These are phyloP conservation scores for Acacia confusa DNA, from an alignment of 306 rosid species.

Conservation along the genomic window DNA sequence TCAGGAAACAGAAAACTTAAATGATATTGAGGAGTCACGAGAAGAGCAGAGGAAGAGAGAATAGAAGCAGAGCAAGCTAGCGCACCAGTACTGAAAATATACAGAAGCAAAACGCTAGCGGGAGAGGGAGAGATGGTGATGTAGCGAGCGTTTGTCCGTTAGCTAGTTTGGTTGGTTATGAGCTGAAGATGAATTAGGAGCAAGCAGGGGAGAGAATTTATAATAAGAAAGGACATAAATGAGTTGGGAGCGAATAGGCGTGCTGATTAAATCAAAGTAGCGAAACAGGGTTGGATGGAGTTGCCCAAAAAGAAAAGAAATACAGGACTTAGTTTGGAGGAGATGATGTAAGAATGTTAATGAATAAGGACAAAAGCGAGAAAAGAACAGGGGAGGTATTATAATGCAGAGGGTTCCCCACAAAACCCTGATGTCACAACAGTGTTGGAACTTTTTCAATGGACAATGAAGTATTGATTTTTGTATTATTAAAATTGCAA, in stretches of 20 bases:
- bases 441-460: neutral
- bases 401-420: slow-evolving; percentile 48
- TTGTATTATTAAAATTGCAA: slow-evolving; percentile 48
- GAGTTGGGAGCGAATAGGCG: neutral
- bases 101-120: slow-evolving; percentile 28
- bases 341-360: slow-evolving; percentile 38
- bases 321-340: neutral
- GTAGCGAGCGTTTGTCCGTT: neutral
- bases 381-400: slow-evolving; percentile 51
- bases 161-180: neutral
- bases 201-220: slow-evolving; percentile 42
- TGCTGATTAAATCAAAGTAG: neutral
- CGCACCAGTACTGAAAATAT: neutral
- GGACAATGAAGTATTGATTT: neutral
- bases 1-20: slow-evolving; percentile 22
- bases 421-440: slow-evolving; percentile 40
- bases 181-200: slow-evolving; percentile 34
- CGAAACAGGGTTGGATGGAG: neutral
- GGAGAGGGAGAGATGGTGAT: neutral
- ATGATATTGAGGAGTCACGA: slow-evolving; percentile 13
- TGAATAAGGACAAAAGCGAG: slow-evolving; percentile 61
- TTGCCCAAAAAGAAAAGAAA: neutral
- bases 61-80: neutral
- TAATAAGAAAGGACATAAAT: slow-evolving; percentile 23
- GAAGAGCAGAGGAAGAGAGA: slow-evolving; percentile 15